Evolutionary conservation across 352 stramenopile genomes (phyloP).

Genomic region (Peronospora farinosa): DNA sequence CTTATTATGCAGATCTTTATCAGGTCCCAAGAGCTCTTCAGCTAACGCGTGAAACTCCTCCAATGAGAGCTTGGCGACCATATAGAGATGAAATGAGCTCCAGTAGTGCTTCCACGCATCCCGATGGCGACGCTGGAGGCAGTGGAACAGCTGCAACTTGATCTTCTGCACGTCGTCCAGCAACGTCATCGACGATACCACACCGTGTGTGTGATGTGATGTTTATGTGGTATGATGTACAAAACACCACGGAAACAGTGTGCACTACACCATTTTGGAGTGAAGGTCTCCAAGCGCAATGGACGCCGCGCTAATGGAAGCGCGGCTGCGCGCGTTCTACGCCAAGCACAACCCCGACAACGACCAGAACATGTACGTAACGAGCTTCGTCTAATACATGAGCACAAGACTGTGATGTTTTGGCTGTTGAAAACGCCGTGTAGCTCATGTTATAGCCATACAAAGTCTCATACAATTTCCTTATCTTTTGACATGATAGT

Average conservation of each 20-base stretch:
- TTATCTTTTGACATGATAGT: slow-evolving; percentile 20
- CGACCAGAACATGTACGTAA: slow-evolving; percentile 69
- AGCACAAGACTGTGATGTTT: neutral
- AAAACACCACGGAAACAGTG: neutral
- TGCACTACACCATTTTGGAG: slow-evolving; percentile 9
- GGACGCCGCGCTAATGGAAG: slow-evolving; percentile 34
- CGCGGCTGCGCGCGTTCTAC: slow-evolving; percentile 67
- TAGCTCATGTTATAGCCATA: neutral
- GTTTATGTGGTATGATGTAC: neutral
- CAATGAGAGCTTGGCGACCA: slow-evolving; percentile 43
- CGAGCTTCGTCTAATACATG: neutral
- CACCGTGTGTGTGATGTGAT: neutral
- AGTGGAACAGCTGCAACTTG: slow-evolving; percentile 62
- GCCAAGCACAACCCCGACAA: slow-evolving; percentile 65
- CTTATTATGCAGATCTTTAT: slow-evolving; percentile 56
- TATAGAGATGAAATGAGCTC: slow-evolving; percentile 49
- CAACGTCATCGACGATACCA: slow-evolving; percentile 1
- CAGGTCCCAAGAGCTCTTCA: slow-evolving; percentile 36
- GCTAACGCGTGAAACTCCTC: slow-evolving; percentile 52
- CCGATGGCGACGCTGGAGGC: slow-evolving; percentile 41
- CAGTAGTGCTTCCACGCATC: slow-evolving; percentile 58
- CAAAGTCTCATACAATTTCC: slow-evolving; percentile 4
- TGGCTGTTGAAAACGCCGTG: neutral
- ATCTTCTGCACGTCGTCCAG: slow-evolving; percentile 36
- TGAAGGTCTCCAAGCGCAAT: slow-evolving; percentile 10